These are phyloP conservation scores for Thermomucor indicae-seudaticae DNA, from an alignment of 371 early-diverging fungal genomes.

Conservation along the genomic window DNA sequence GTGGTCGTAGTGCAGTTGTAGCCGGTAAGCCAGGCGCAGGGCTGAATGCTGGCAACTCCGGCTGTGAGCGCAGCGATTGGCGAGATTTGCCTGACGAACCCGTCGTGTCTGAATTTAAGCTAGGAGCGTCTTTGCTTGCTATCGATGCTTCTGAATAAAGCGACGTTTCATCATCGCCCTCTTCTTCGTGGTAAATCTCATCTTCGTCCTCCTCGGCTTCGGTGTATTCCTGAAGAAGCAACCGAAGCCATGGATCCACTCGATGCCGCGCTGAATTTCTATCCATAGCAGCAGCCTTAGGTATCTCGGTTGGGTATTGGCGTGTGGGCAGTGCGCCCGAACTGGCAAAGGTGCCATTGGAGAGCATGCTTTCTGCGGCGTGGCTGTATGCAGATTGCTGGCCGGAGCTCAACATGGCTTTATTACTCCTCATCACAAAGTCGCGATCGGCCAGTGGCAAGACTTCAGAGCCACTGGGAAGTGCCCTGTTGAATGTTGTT, in stretches of 20 bases:
- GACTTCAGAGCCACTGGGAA: too few relatives aligned
- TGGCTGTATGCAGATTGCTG: too few relatives aligned
- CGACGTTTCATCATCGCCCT: conserved; percentile 17
- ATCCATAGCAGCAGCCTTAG: too few relatives aligned
- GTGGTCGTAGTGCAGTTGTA: conserved; percentile 22
- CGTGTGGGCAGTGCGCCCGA: too few relatives aligned
- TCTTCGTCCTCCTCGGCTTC: not conserved
- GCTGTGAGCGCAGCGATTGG: conserved; percentile 26
- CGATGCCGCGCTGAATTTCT: too few relatives aligned
- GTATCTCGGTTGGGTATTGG: too few relatives aligned
- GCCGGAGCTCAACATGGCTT: too few relatives aligned
- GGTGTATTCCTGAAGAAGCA: not conserved
- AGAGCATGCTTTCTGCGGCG: too few relatives aligned
- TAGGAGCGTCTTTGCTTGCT: conserved; percentile 21
- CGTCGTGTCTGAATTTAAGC: conserved; percentile 26
- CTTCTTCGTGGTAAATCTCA: not conserved
- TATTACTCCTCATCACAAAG: too few relatives aligned
- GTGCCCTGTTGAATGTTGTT: too few relatives aligned
- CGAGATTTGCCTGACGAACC: conserved; percentile 19
- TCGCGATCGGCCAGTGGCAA: too few relatives aligned
- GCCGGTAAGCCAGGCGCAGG: conserved; percentile 38
- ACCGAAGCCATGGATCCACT: not conserved
- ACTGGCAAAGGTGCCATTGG: too few relatives aligned
- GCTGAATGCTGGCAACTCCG: conserved; percentile 31
- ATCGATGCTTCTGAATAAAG: conserved; percentile 22